Percentiles rank a stretch among this genome's conserved stretches.
phyloP scores from a whole-genome alignment of 108 stramenopile species.

The Pseudonitzschia multistriata region DNA sequence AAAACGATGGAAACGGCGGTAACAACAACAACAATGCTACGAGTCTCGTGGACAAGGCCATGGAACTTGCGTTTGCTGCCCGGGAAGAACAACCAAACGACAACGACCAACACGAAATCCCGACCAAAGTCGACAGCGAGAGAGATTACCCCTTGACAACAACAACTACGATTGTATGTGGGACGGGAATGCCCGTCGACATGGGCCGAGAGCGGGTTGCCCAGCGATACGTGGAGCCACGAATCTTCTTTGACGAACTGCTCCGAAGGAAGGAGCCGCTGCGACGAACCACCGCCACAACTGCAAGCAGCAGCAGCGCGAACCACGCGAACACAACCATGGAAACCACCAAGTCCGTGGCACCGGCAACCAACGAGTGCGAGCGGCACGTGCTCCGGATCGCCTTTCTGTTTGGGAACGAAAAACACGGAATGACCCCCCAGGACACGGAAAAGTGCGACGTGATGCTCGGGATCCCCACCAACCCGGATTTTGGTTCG shows the following conservation, averaged over 20 bases:
- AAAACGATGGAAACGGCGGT: not conserved
- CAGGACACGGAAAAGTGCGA: conserved; percentile 49
- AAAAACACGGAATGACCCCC: conserved; percentile 50
- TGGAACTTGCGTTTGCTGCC: not conserved
- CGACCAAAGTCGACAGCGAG: conserved; percentile 42
- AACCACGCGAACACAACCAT: not conserved
- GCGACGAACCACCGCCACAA: not conserved
- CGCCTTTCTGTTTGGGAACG: conserved; percentile 64
- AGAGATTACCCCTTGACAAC: conserved; percentile 13
- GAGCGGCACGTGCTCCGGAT: conserved; percentile 22
- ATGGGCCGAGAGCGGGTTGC: conserved; percentile 38
- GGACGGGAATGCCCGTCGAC: conserved; percentile 66
- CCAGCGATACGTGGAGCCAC: conserved; percentile 39
- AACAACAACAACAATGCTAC: not conserved
- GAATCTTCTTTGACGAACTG: conserved; percentile 45
- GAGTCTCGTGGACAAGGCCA: not conserved
- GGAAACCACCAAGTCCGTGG: not conserved
- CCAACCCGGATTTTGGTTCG: conserved; percentile 61
- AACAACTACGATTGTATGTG: conserved; percentile 36
- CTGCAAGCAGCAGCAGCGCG: not conserved
- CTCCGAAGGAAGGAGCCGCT: not conserved
- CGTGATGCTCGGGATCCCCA: conserved; percentile 64
- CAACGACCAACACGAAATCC: conserved; percentile 17
- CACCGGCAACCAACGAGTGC: not conserved
- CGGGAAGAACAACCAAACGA: not conserved